Conservation (phyloP, 805 yeast genomes). For the Metschnikowia peoriensis region DNA sequence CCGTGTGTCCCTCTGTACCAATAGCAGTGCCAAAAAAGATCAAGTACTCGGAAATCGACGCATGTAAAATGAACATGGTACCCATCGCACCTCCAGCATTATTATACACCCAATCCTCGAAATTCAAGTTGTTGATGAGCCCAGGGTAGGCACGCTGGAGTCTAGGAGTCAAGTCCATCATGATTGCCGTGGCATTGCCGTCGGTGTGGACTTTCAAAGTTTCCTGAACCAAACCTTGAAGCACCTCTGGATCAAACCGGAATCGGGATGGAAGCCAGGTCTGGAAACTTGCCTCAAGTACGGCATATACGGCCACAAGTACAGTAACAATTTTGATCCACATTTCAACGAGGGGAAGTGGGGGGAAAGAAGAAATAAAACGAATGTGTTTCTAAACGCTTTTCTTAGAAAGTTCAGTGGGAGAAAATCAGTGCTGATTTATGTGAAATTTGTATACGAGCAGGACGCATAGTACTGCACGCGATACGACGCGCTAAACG, state of each 20-base stretch:
- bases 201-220: constrained; percentile 55
- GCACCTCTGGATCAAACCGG: constrained; percentile 63
- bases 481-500: background rate
- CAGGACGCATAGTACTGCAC: background rate
- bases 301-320: constrained; percentile 27
- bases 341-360: background rate
- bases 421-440: background rate
- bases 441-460: background rate
- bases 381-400: background rate
- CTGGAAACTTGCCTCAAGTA: constrained; percentile 43
- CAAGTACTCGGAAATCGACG: constrained; percentile 88
- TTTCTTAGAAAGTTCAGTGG: background rate
- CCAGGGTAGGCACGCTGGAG: constrained; percentile 61
- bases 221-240: constrained; percentile 57
- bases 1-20: constrained; percentile 96
- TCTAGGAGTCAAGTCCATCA: constrained; percentile 55
- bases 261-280: constrained; percentile 71
- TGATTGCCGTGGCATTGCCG: constrained; percentile 58
- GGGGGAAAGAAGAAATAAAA: background rate
- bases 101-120: constrained; percentile 92
- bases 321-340: constrained; percentile 19
- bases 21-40: constrained; percentile 91
- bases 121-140: constrained; percentile 65
- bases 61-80: constrained; percentile 90
- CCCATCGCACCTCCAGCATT: constrained; percentile 99